Base-by-base conservation (phyloP, 2,329 filamentous ascomycete species). In the Botryotinia globosa region DNA sequence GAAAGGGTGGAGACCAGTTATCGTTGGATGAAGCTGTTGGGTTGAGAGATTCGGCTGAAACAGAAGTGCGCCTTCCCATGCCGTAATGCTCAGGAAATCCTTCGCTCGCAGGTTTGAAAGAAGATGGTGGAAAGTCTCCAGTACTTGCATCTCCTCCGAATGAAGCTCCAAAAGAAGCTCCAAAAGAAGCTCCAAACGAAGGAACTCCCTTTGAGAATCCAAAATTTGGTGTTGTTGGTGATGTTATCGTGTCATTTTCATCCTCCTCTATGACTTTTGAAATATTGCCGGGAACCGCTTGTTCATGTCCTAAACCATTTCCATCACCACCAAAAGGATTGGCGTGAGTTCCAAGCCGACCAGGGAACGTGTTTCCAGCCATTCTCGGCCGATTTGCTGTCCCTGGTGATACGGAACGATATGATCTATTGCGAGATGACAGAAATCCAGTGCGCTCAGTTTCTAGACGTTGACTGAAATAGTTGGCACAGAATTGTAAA, bases 21-120 rank as follows among this genome's bases (percentile, higher is more conserved):
- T 96, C 94, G 79, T 93, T 91, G 73, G 89, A 89, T 74, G 94
- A 91, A 45, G 92, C 90, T 66, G 91, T 92, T 29, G 96, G 96
- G 82, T 97, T 97, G 80, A 98, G 87, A 2, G 95, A 98, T 83
- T 99, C 96, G 68, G 96, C 96, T 58, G 96, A 98, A 70, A 99
- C 96, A 5, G 96, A 98, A 56, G 94, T 98, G 79, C 96, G 93
- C 76, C 96, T 92, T 78, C 90, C 92, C 83, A 97, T 91, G 82
- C 97, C 97, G 84, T 98, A 98, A 82, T 98, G 94, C 78, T 89
- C 92, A 72, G 96, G 96, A 80, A 97, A 93, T 78, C 89, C 90
- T 76, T 93, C 90, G 74, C 88, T 81, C 42, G 76, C 73, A 56
- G 75, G 71, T 68, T 79, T 79, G 80, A 80, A 79, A 74, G 80